Base-by-base conservation (phyloP, 2,329 filamentous ascomycete genomes). In the Penicillium hordei region DNA sequence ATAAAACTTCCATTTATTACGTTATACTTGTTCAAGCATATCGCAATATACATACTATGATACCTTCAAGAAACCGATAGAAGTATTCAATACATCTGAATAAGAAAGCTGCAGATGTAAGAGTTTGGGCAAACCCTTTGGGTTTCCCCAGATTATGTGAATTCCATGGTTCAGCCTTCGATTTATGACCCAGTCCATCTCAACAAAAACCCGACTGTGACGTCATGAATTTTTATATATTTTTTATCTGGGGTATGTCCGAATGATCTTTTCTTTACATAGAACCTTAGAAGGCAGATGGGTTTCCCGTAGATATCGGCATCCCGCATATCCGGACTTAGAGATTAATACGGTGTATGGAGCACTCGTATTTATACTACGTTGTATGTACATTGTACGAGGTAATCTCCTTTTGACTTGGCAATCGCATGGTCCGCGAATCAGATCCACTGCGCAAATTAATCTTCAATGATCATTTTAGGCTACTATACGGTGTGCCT, bases 401-500 rank as follows among this genome's bases (percentile, higher is more conserved):
- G 7, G 34, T 33, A 50, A 49, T 52, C 12, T 52, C 38, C 44
- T 43, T 40, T 55, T 49, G 19, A 9, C n/a, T 55, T 55, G 23
- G 60, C 55, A 52, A 58, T 58, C 51, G 48, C 55, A 57, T 59
- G 34, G 45, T 17, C 55, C 33, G 39, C 59, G 45, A 60, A 63
- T 63, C 57, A 61, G 51, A 60, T 60, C 57, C 57, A 55, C 57
- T 19, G 40, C 25, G 48, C 17, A 25, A 58, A 29, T 44, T 55
- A 53, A 51, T 49, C 42, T 43, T 38, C 45, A 56, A 59, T 36
- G 42, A 51, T 55, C 55, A 53, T 43, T 42, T 36, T 25, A 13
- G 43, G 29, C 17, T n/a, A 44, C 17, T 27, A 10, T 48, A 48
- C 19, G n/a, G 43, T 39, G 21, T 25, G 12, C 42, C 9, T 44